These are phyloP conservation scores for Gleditsia sinensis DNA, from an alignment of 306 rosid genomes.

Conservation along the genomic window DNA sequence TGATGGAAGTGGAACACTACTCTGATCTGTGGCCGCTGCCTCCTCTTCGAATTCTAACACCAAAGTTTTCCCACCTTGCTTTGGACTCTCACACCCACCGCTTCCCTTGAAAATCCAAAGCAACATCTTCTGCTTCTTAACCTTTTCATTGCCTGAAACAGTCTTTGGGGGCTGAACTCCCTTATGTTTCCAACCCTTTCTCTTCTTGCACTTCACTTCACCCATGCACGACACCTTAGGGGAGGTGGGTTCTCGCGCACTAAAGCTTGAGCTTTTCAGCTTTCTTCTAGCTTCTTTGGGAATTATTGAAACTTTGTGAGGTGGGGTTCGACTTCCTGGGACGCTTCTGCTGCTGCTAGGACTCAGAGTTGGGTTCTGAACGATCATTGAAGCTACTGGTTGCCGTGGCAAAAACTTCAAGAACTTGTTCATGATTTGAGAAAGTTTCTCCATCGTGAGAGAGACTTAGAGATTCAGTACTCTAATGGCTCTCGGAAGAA, in stretches of 20 bases:
- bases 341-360: conserved; percentile 29
- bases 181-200: neutral
- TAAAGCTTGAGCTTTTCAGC: conserved; percentile 38
- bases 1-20: conserved; percentile 26
- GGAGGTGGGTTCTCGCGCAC: conserved; percentile 52
- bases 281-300: conserved; percentile 61
- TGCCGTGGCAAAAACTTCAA: conserved; percentile 44
- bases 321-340: conserved; percentile 26
- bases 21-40: neutral
- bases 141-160: conserved; percentile 20
- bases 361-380: conserved; percentile 43
- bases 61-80: neutral
- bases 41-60: conserved; percentile 14
- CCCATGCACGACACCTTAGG: conserved; percentile 72
- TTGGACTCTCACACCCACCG: neutral
- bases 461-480: neutral
- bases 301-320: conserved; percentile 31
- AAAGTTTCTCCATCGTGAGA: conserved; percentile 46
- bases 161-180: neutral
- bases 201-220: conserved; percentile 43
- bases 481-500: neutral
- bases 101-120: conserved; percentile 34
- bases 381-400: conserved; percentile 36
- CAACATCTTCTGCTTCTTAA: conserved; percentile 17
- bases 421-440: conserved; percentile 29